phyloP scores from a whole-genome alignment of 495 filamentous ascomycete genomes.

The Pyrenula massariospora region DNA sequence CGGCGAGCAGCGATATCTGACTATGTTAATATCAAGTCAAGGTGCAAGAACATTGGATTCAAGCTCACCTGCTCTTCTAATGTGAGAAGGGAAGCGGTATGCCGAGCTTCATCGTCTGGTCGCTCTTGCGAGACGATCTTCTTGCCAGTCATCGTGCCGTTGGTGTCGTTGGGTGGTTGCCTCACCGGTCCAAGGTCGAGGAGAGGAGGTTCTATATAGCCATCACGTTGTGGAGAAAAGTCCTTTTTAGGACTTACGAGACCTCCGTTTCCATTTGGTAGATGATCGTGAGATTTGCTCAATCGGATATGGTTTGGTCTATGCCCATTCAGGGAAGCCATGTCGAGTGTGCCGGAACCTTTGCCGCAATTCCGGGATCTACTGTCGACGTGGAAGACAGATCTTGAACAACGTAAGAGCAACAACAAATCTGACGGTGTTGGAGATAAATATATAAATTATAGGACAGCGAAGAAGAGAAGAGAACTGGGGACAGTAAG shows the following conservation, averaged over 20 bases:
- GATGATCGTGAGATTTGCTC: background rate
- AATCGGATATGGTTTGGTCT: background rate
- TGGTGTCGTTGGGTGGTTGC: background rate
- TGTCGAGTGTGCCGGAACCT: background rate
- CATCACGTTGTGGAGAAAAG: background rate
- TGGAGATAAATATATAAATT: background rate
- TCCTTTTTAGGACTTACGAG: background rate
- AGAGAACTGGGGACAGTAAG: background rate
- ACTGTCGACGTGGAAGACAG: background rate
- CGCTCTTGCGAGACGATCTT: constrained; percentile 2
- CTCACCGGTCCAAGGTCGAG: background rate
- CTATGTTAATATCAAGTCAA: background rate
- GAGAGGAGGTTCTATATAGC: background rate
- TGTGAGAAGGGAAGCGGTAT: background rate
- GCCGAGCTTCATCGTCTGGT: constrained; percentile 1
- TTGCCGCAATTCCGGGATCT: background rate
- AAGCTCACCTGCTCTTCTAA: background rate
- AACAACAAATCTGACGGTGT: background rate
- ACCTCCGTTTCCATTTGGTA: background rate
- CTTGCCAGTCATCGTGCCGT: background rate
- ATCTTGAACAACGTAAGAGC: background rate
- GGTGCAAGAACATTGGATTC: background rate
- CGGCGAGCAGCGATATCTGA: constrained; percentile 10
- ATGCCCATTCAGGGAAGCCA: background rate
- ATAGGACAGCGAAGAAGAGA: background rate